phyloP scores from a whole-genome alignment of 768 basidiomycete species.

The Rhizopogon vesiculosus region DNA sequence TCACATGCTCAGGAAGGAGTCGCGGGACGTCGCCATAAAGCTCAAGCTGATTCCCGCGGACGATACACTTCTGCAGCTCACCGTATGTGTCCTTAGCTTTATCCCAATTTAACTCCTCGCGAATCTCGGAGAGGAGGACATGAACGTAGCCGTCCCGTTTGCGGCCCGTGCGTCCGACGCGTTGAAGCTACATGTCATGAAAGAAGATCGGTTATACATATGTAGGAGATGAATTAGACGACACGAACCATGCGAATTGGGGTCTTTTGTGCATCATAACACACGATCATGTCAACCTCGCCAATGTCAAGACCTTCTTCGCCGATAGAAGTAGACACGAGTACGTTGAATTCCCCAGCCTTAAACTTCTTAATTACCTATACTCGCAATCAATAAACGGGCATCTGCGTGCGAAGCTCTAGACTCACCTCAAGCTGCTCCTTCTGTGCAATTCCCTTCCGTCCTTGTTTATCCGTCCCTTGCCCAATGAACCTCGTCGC shows the following conservation, averaged over 20 bases:
- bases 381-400: not conserved
- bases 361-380: slow-evolving; percentile 90
- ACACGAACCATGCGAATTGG: slow-evolving; percentile 87
- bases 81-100: slow-evolving; percentile 83
- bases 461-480: slow-evolving; percentile 77
- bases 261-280: slow-evolving; percentile 95
- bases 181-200: slow-evolving; percentile 67
- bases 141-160: slow-evolving; percentile 88
- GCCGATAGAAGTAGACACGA: slow-evolving; percentile 95
- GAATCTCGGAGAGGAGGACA: slow-evolving; percentile 83
- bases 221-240: not conserved
- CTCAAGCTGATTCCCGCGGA: slow-evolving; percentile 81
- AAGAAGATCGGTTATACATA: slow-evolving; percentile 3
- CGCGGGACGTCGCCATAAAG: slow-evolving; percentile 91
- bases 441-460: slow-evolving; percentile 85
- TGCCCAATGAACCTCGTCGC: slow-evolving; percentile 90
- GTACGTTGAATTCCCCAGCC: slow-evolving; percentile 78
- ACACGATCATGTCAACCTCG: slow-evolving; percentile 92
- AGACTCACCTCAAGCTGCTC: slow-evolving; percentile 78
- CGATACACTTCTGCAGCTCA: slow-evolving; percentile 85
- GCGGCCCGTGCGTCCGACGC: slow-evolving; percentile 92
- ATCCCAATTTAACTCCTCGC: slow-evolving; percentile 89
- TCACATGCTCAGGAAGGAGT: slow-evolving; percentile 71
- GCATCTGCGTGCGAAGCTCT: not conserved
- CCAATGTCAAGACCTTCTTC: slow-evolving; percentile 99